Evolutionary conservation across 2,329 filamentous ascomycete species (phyloP).

Genomic region (Fusarium sp.): DNA sequence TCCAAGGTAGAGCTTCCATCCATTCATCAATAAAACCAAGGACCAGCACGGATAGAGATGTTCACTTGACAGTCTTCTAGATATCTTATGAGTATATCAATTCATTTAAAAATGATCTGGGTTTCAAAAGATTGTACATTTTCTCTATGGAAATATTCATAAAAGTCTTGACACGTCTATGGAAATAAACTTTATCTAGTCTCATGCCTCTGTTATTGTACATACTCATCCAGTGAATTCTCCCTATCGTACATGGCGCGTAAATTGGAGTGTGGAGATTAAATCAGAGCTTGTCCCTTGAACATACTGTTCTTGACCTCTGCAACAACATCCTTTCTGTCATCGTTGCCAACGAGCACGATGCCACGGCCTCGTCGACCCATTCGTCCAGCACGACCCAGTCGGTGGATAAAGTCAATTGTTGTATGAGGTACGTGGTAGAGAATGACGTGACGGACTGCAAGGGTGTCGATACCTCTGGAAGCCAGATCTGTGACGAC

Average conservation of each 20-base stretch:
- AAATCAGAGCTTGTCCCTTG: slow-evolving; percentile 81
- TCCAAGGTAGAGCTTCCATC: neutral
- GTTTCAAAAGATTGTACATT: slow-evolving; percentile 1
- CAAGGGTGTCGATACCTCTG: slow-evolving; percentile 91
- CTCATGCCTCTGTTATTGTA: slow-evolving; percentile 21
- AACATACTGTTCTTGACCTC: slow-evolving; percentile 94
- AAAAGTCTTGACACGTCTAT: slow-evolving; percentile 11
- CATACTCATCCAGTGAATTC: slow-evolving; percentile 27
- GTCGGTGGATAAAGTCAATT: slow-evolving; percentile 96
- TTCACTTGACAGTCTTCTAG: neutral
- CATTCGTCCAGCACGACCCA: slow-evolving; percentile 93
- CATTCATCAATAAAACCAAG: slow-evolving; percentile 4
- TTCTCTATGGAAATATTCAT: slow-evolving; percentile 25
- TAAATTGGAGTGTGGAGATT: slow-evolving; percentile 36
- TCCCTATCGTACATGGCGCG: slow-evolving; percentile 39
- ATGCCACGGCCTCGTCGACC: slow-evolving; percentile 88
- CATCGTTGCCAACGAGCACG: slow-evolving; percentile 88
- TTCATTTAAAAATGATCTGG: neutral
- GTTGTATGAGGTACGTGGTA: slow-evolving; percentile 98
- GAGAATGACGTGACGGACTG: slow-evolving; percentile 89
- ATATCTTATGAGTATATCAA: neutral
- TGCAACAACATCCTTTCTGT: slow-evolving; percentile 87
- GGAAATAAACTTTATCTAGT: slow-evolving; percentile 8
- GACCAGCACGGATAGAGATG: slow-evolving; percentile 6
- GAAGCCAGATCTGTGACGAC: slow-evolving; percentile 95